phyloP scores from a whole-genome alignment of 352 stramenopile genomes.

The Thraustochytrium sp. region DNA sequence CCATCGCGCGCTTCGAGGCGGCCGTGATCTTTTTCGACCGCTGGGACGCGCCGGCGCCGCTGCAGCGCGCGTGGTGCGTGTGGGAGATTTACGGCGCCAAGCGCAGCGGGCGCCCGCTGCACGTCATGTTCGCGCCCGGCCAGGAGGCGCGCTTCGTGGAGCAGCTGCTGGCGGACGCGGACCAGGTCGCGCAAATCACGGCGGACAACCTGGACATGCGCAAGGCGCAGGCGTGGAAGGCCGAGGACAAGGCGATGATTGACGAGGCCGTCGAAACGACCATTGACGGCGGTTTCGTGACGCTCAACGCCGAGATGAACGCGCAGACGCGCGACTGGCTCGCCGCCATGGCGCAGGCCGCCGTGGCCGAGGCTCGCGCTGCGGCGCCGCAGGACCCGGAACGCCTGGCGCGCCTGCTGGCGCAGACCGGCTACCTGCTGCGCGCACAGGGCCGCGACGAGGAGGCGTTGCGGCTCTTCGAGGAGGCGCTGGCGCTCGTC shows the following conservation, averaged over 20 bases:
- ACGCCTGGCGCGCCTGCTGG: too few relatives aligned
- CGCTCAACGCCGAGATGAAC: neutral
- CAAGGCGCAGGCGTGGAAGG: neutral
- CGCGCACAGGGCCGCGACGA: too few relatives aligned
- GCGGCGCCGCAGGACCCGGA: too few relatives aligned
- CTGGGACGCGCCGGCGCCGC: neutral
- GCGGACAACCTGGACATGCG: neutral
- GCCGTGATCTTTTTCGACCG: neutral
- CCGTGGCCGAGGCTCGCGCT: neutral
- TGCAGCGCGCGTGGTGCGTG: constrained; percentile 25
- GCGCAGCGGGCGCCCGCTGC: neutral
- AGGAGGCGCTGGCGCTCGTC: too few relatives aligned
- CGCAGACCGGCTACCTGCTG: too few relatives aligned
- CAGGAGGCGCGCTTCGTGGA: neutral
- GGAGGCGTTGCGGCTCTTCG: too few relatives aligned
- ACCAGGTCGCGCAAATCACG: neutral
- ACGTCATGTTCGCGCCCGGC: neutral
- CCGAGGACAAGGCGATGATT: neutral
- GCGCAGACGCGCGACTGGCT: neutral
- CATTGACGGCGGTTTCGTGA: neutral
- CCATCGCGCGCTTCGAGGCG: neutral
- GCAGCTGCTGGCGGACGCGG: neutral
- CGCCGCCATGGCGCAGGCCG: neutral
- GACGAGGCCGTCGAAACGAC: neutral
- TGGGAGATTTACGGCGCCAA: constrained; percentile 17